Conservation (phyloP, 805 yeast genomes). For the Cyberlindnera petersonii region DNA sequence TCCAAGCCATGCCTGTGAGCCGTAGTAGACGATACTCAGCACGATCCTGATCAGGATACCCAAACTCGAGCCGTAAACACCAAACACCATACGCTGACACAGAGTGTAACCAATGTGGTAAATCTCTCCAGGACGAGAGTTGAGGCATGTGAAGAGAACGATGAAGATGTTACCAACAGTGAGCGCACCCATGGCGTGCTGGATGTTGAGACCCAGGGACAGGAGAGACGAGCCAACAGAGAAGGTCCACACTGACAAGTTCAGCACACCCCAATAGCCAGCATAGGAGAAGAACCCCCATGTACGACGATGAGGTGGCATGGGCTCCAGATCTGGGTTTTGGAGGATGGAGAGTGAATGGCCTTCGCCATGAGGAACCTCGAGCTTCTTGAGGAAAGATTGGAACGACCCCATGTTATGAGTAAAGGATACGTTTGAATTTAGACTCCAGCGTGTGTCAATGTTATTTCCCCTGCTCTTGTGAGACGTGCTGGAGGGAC, state of each 20-base stretch:
- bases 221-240: conserved; percentile 37
- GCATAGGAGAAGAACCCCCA: conserved; percentile 36
- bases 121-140: conserved; percentile 38
- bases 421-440: neutral
- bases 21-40: conserved; percentile 40
- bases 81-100: conserved; percentile 36
- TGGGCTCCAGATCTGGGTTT: conserved; percentile 38
- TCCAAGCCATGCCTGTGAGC: conserved; percentile 42
- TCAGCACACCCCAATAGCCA: conserved; percentile 35
- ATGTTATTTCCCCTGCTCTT: too few relatives aligned
- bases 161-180: conserved; percentile 37
- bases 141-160: conserved; percentile 32
- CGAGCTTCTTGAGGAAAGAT: conserved; percentile 14
- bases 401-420: neutral
- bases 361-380: conserved; percentile 25
- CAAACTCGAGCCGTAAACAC: conserved; percentile 37
- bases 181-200: conserved; percentile 39
- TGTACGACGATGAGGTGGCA: conserved; percentile 33
- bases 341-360: conserved; percentile 23
- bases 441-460: too few relatives aligned
- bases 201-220: conserved; percentile 35
- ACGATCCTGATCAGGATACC: conserved; percentile 39
- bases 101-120: conserved; percentile 39
- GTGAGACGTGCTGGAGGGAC: too few relatives aligned
- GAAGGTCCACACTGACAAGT: conserved; percentile 35